phyloP scores from a whole-genome alignment of 805 yeast species.

The Groenewaldozyma salmanticensis region DNA sequence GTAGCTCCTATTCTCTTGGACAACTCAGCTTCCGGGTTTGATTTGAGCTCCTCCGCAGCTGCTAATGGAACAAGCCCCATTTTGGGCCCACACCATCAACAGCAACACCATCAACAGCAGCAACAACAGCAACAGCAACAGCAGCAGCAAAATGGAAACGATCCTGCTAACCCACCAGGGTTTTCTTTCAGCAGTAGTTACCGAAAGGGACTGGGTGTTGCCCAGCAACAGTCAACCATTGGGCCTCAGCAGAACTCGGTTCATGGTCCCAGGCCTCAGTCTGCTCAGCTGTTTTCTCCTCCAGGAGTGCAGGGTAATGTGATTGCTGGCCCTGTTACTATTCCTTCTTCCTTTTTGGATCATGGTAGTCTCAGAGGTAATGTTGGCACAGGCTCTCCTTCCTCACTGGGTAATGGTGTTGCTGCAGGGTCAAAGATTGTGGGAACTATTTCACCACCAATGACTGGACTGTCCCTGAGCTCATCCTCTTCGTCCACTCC shows the following conservation, averaged over 20 bases:
- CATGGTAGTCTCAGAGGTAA: not conserved
- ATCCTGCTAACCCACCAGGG: slow-evolving; percentile 1
- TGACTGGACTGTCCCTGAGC: not conserved
- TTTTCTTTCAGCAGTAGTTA: not conserved
- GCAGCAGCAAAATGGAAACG: not conserved
- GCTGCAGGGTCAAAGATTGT: not conserved
- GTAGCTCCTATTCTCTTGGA: not conserved
- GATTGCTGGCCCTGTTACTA: not conserved
- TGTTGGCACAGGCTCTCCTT: not conserved
- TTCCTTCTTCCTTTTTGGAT: not conserved
- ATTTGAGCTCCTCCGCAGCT: not conserved
- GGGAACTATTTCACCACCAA: not conserved
- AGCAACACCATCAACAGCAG: not conserved
- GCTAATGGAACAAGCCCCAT: not conserved
- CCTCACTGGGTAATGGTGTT: too few species aligned
- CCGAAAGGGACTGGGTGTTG: not conserved
- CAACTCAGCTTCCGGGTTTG: not conserved
- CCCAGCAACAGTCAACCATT: not conserved
- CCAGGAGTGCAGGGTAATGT: not conserved
- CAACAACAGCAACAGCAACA: slow-evolving; percentile 1
- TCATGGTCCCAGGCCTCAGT: slow-evolving; percentile 1
- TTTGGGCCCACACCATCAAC: too few species aligned
- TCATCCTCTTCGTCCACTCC: too few species aligned
- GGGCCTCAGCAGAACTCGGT: not conserved
- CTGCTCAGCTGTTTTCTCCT: slow-evolving; percentile 1